Evolutionary conservation across 2,329 filamentous ascomycete species (phyloP).

Genomic region (Cladosporium sp.): DNA sequence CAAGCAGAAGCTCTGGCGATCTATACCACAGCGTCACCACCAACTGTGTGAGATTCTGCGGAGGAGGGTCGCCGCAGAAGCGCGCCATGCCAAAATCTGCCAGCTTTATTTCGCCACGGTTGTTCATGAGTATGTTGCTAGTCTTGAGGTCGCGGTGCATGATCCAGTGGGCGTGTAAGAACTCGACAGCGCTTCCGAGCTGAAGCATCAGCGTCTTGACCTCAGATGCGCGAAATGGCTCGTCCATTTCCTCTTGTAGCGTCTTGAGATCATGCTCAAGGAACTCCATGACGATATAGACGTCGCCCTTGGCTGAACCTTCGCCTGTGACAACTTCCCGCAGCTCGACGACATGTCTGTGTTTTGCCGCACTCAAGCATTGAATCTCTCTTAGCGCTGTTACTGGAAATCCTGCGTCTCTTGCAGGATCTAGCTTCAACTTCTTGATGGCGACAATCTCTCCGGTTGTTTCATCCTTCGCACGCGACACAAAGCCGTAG

Average conservation of each 20-base stretch:
- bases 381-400: constrained; percentile 93
- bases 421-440: constrained; percentile 76
- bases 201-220: constrained; percentile 86
- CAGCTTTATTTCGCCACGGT: constrained; percentile 89
- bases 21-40: constrained; percentile 98
- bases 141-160: constrained; percentile 88
- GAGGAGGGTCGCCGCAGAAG: constrained; percentile 73
- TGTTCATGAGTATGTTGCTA: constrained; percentile 90
- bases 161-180: constrained; percentile 86
- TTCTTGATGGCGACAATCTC: constrained; percentile 88
- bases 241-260: constrained; percentile 87
- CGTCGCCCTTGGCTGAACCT: constrained; percentile 45
- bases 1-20: constrained; percentile 82
- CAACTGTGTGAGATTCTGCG: constrained; percentile 75
- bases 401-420: constrained; percentile 77
- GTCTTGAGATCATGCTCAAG: constrained; percentile 95
- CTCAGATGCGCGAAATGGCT: constrained; percentile 89
- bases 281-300: constrained; percentile 95
- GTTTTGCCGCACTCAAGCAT: constrained; percentile 74
- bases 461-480: constrained; percentile 67
- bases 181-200: constrained; percentile 72
- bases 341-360: constrained; percentile 77
- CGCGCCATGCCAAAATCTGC: constrained; percentile 98
- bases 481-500: constrained; percentile 90
- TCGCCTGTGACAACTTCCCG: constrained; percentile 66